Conservation (phyloP, 495 filamentous ascomycete genomes). For the Friedmanniomyces simplex region DNA sequence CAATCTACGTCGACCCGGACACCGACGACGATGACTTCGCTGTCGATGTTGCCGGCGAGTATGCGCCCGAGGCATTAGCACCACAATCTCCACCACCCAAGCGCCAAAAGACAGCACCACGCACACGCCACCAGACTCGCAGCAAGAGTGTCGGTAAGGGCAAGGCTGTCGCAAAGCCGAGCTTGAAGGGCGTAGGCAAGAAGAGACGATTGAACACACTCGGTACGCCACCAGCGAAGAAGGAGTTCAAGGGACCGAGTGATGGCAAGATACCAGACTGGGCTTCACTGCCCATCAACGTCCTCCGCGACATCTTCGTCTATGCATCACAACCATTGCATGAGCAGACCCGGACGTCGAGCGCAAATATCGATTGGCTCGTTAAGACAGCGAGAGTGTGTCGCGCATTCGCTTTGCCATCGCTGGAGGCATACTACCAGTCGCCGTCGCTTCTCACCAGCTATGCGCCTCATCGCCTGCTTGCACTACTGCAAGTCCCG, state of each 20-base stretch:
- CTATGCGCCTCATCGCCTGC: constrained; percentile 39
- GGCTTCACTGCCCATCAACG: constrained; percentile 59
- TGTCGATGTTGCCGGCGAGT: not conserved
- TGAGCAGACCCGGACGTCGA: constrained; percentile 25
- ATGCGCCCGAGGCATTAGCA: not conserved
- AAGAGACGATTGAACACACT: not conserved
- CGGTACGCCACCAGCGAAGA: not conserved
- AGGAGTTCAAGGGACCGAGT: constrained; percentile 11
- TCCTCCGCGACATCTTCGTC: constrained; percentile 59
- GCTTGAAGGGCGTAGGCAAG: not conserved
- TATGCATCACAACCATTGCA: constrained; percentile 53
- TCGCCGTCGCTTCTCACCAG: constrained; percentile 52
- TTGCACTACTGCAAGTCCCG: constrained; percentile 39
- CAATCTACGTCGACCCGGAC: constrained; percentile 12
- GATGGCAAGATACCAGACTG: constrained; percentile 52
- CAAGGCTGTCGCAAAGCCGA: not conserved
- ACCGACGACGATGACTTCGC: constrained; percentile 11
- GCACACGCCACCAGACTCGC: not conserved
- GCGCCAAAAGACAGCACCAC: not conserved
- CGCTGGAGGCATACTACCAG: constrained; percentile 61
- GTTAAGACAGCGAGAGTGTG: constrained; percentile 50
- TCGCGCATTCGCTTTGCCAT: constrained; percentile 58
- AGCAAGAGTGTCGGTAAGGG: not conserved
- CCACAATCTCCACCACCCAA: not conserved
- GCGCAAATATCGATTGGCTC: constrained; percentile 44